A percentile compares a stretch with the other conserved stretches of the same genome.
These are phyloP conservation scores for Allium fistulosum DNA, from an alignment of 106 monocot species.

Conservation along the genomic window DNA sequence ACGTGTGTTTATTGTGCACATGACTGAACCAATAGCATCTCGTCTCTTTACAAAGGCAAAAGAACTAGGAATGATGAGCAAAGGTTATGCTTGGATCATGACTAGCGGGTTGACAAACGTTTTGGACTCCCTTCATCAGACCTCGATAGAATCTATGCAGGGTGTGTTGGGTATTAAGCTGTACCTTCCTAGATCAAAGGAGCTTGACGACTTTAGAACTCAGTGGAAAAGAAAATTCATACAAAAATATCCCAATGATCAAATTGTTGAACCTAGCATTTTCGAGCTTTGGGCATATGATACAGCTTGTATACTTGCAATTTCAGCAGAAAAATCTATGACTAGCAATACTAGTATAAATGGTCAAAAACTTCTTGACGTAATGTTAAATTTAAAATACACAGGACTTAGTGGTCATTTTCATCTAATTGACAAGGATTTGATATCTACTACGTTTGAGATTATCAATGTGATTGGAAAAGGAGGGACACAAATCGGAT, in stretches of 20 bases:
- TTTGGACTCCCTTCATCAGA: slow-evolving; percentile 9
- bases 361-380: slow-evolving; percentile 18
- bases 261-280: slow-evolving; percentile 3
- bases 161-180: slow-evolving; percentile 42
- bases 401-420: slow-evolving; percentile 30
- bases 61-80: slow-evolving; percentile 35
- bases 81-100: slow-evolving; percentile 59
- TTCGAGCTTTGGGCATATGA: slow-evolving; percentile 49
- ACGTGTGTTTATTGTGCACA: slow-evolving; percentile 66
- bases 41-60: slow-evolving; percentile 28
- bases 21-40: slow-evolving; percentile 18
- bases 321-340: slow-evolving; percentile 21
- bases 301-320: slow-evolving; percentile 34
- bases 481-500: slow-evolving; percentile 21
- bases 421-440: slow-evolving; percentile 27
- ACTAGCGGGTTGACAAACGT: slow-evolving; percentile 33
- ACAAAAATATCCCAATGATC: slow-evolving; percentile 15
- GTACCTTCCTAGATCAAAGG: slow-evolving; percentile 15
- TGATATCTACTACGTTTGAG: slow-evolving; percentile 18
- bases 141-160: slow-evolving; percentile 22
- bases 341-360: not conserved
- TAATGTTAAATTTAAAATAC: slow-evolving; percentile 17
- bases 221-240: slow-evolving; percentile 40
- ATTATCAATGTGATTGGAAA: slow-evolving; percentile 28
- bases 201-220: slow-evolving; percentile 10